Percentiles rank a stretch among this genome's conserved stretches.
Conservation (phyloP, 2,329 filamentous ascomycete species). For the Penicillium sp. region DNA sequence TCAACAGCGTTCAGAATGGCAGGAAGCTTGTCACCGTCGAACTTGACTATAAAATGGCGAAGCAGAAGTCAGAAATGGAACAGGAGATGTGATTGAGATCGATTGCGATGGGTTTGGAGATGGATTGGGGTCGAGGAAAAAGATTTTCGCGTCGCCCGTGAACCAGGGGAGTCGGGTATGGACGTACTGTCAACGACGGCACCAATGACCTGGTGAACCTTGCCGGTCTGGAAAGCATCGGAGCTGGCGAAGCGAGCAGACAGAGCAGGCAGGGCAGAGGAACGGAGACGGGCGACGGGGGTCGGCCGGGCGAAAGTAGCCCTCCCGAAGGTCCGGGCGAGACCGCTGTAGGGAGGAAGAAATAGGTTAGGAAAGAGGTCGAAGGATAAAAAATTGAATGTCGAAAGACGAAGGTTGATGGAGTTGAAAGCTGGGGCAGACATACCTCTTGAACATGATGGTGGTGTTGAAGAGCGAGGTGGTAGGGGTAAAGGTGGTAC, state of each 20-base stretch:
- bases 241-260: conserved; percentile 66
- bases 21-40: conserved; percentile 90
- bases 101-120: conserved; percentile 38
- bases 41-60: conserved; percentile 74
- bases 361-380: conserved; percentile 34
- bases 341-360: conserved; percentile 56
- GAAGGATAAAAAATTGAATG: conserved; percentile 18
- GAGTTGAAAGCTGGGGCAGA: conserved; percentile 12
- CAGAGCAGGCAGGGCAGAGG: conserved; percentile 62
- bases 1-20: conserved; percentile 96
- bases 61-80: conserved; percentile 35
- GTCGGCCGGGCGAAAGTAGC: conserved; percentile 61
- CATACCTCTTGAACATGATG: conserved; percentile 68
- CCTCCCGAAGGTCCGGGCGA: conserved; percentile 68
- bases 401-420: conserved; percentile 11
- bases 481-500: conserved; percentile 20
- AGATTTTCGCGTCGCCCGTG: conserved; percentile 46
- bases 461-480: conserved; percentile 47
- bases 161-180: conserved; percentile 23
- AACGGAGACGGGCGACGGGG: conserved; percentile 58
- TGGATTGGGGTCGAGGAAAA: conserved; percentile 44
- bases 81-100: conserved; percentile 29
- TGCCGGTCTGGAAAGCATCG: conserved; percentile 62
- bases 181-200: conserved; percentile 94
- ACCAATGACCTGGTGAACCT: conserved; percentile 87